phyloP scores from a whole-genome alignment of 768 basidiomycete species.

The Tulasnella sp. region DNA sequence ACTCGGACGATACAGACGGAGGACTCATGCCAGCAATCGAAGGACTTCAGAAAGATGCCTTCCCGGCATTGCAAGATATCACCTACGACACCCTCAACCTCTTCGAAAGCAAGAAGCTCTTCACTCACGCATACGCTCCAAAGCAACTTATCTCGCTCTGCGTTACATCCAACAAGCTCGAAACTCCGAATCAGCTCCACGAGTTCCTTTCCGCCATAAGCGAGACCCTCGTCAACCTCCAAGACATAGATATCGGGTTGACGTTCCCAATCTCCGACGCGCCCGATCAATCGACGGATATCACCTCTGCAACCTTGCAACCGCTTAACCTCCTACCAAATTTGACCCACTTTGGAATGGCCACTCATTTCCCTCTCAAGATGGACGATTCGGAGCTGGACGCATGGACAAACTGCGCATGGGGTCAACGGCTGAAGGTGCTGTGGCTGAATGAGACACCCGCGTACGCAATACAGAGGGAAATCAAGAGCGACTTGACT shows the following conservation, averaged over 20 bases:
- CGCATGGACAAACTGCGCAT: conserved; percentile 15
- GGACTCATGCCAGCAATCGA: conserved; percentile 25
- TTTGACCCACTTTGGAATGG: conserved; percentile 26
- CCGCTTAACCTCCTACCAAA: conserved; percentile 9
- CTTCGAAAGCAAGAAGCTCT: conserved; percentile 17
- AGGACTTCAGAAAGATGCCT: conserved; percentile 4
- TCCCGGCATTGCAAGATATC: conserved; percentile 23
- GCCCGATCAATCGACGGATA: conserved; percentile 23
- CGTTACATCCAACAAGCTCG: conserved; percentile 28
- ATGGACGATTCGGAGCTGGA: conserved; percentile 27
- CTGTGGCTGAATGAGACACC: conserved; percentile 32
- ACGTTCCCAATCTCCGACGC: conserved; percentile 25
- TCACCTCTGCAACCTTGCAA: neutral
- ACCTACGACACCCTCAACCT: conserved; percentile 31
- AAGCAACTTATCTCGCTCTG: conserved; percentile 22
- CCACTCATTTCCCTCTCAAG: conserved; percentile 30
- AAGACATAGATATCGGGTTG: conserved; percentile 25
- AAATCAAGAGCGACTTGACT: conserved; percentile 30
- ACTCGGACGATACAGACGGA: conserved; percentile 23
- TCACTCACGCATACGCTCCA: conserved; percentile 14
- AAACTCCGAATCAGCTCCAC: conserved; percentile 1
- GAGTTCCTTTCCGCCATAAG: conserved; percentile 24
- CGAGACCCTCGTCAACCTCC: neutral
- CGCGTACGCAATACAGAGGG: conserved; percentile 11
- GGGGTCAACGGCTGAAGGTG: conserved; percentile 13